Base-by-base conservation (phyloP, 2,329 filamentous ascomycete species). In the Raffaelea arxii region DNA sequence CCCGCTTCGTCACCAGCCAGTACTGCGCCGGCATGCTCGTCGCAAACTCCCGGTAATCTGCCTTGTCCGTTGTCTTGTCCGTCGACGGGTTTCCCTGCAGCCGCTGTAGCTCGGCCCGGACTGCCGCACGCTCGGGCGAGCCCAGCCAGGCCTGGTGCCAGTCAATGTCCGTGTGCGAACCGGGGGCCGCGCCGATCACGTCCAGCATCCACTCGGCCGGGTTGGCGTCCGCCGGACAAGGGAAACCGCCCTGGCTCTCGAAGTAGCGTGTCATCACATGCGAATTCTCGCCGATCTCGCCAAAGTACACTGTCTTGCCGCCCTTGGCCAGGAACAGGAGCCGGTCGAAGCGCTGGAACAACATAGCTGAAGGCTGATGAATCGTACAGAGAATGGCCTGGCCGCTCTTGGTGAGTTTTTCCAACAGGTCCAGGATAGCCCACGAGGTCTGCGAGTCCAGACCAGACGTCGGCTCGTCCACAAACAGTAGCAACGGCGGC, bases 381-480 rank as follows among this genome's bases (percentile, higher is more conserved):
- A 96, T 95, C 0, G 91, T 96, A 69, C 89, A 95, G 16, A 96
- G 80, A 64, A 96, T 86, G 44, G 90, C 89, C 61, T 94, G 87
- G 11, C 91, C 90, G 52, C 81, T 84, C 63, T 91, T 85, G 56
- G 88, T 88, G 30, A 96, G 74, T 65, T 94, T 95, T 64, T 94
- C 84, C 39, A 97, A 76, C 11, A 96, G 75, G 62, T 88, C 83
- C 38, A 89, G 75, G 59, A 95, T 95, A 52, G 87, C 86, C 87
- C 87, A 95, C 1, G 89, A 91, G 1, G 89, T 94, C 64, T 95
- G 89, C 59, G 82, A 87, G 65, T 96, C 90, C 19, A 96, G 79
- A 70, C 90, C 90, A 24, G 89, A 95, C 3, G 90, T 96, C n/a
- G 90, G 90, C 64, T 97, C 90, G 57, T 97, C 90, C 30, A 96